phyloP scores from a whole-genome alignment of 2,329 filamentous ascomycete species.

The Microdochium nivale region DNA sequence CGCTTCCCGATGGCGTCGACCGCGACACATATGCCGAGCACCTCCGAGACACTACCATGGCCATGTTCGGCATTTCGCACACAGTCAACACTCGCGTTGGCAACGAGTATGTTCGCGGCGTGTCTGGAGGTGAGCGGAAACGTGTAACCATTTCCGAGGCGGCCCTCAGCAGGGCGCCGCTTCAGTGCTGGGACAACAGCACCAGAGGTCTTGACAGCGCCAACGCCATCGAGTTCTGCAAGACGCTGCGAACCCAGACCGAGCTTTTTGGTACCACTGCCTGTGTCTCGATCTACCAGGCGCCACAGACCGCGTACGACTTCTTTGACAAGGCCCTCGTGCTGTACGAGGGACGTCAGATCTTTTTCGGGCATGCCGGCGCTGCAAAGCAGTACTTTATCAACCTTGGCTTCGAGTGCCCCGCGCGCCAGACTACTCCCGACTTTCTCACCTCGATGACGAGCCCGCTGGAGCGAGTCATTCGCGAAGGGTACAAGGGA shows the following conservation, averaged over 20 bases:
- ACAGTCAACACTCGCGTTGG: conserved; percentile 65
- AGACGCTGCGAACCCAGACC: conserved; percentile 55
- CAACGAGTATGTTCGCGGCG: conserved; percentile 67
- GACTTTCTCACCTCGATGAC: conserved; percentile 69
- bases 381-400: conserved; percentile 58
- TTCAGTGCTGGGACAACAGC: conserved; percentile 65
- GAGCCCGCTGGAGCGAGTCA: conserved; percentile 44
- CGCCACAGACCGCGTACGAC: conserved; percentile 56
- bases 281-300: conserved; percentile 67
- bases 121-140: conserved; percentile 66
- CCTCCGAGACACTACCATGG: conserved; percentile 64
- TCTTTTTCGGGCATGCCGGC: conserved; percentile 53
- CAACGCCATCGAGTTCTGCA: conserved; percentile 69
- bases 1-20: conserved; percentile 50
- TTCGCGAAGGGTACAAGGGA: conserved; percentile 46
- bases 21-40: conserved; percentile 49
- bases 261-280: conserved; percentile 59
- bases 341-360: conserved; percentile 52
- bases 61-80: conserved; percentile 66
- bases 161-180: conserved; percentile 46
- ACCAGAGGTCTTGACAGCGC: conserved; percentile 67
- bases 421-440: conserved; percentile 57
- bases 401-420: conserved; percentile 58
- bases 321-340: conserved; percentile 51
- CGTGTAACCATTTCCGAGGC: conserved; percentile 57